These are phyloP conservation scores for Fagopyrum tataricum DNA, from an alignment of 148 eudicot species.

Conservation along the genomic window DNA sequence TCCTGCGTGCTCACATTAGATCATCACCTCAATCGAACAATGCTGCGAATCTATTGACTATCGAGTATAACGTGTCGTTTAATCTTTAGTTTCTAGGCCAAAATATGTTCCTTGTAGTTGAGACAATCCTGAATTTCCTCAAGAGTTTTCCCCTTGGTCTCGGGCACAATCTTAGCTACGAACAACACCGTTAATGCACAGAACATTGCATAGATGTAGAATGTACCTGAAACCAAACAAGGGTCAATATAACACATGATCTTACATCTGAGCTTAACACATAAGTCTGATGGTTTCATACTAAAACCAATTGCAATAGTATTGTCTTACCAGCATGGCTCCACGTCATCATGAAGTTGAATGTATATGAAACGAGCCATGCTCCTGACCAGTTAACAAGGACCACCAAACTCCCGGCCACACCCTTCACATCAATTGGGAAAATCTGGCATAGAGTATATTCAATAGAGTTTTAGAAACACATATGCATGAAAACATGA, in stretches of 20 bases:
- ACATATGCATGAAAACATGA: neutral
- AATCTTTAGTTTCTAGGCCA: no score
- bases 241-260: neutral
- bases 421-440: neutral
- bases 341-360: constrained; percentile 7
- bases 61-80: no score
- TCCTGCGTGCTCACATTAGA: no score
- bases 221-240: constrained; percentile 44
- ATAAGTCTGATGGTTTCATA: neutral
- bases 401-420: neutral
- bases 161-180: constrained; percentile 63
- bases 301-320: neutral
- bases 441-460: neutral
- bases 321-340: neutral
- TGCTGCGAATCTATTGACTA: no score
- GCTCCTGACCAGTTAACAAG: constrained; percentile 1
- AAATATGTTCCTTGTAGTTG: constrained; percentile 19
- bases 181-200: constrained; percentile 41
- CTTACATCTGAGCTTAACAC: no score
- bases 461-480: neutral
- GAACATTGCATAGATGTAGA: constrained; percentile 39
- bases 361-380: neutral
- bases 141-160: constrained; percentile 69
- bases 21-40: no score
- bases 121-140: constrained; percentile 63